Conservation (phyloP, 2,329 filamentous ascomycete genomes). For the Arthrinium phaeospermum region DNA sequence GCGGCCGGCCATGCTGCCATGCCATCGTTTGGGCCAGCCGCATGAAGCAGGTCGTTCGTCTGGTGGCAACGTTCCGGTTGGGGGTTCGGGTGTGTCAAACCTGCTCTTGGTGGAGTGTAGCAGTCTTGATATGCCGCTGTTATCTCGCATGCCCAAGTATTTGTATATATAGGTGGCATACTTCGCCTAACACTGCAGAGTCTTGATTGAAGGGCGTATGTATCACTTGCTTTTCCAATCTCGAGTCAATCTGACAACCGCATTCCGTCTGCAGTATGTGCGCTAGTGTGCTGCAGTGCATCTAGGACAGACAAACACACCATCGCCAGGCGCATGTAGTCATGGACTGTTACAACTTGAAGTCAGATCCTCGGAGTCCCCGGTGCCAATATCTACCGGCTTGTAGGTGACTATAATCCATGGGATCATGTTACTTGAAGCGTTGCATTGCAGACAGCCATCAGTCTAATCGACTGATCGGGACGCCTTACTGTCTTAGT, state of each 20-base stretch:
- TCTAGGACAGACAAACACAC: neutral
- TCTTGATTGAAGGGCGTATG: neutral
- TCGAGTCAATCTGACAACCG: slow-evolving; percentile 10
- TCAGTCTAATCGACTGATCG: neutral
- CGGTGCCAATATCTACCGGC: no score
- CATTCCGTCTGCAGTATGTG: neutral
- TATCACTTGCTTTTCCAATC: neutral
- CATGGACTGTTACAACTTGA: neutral
- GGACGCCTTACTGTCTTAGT: neutral
- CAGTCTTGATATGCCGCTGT: neutral
- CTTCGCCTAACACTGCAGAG: neutral
- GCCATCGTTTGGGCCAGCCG: neutral
- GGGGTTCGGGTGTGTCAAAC: neutral
- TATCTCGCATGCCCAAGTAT: neutral
- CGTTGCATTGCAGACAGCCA: neutral
- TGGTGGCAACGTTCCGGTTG: slow-evolving; percentile 10
- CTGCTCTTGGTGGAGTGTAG: neutral
- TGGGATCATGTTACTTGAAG: neutral
- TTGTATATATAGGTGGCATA: neutral
- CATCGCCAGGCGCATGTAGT: neutral
- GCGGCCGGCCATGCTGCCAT: neutral
- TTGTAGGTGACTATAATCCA: no score
- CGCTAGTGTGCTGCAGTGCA: neutral
- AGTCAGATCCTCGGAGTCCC: neutral
- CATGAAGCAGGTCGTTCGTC: slow-evolving; percentile 2